Conservation (phyloP, 495 filamentous ascomycete genomes). For the Neurospora sp. region DNA sequence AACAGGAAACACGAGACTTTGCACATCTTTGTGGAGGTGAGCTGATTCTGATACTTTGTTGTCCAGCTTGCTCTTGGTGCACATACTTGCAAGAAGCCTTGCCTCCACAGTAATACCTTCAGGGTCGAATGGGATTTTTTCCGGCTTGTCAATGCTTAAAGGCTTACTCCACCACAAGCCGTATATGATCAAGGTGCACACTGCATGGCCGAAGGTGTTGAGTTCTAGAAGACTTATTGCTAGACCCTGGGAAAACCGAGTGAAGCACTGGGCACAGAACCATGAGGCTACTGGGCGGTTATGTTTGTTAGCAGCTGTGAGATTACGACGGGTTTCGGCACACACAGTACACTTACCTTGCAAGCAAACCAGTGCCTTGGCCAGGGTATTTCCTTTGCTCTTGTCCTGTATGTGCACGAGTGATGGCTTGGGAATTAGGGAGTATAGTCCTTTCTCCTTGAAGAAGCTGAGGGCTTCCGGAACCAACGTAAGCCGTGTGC, state of each 20-base stretch:
- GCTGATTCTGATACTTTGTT: not conserved
- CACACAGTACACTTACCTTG: not conserved
- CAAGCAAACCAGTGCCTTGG: not conserved
- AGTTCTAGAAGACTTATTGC: not conserved
- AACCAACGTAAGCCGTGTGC: not conserved
- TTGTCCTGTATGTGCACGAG: not conserved
- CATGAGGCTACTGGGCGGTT: not conserved
- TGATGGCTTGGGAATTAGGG: not conserved
- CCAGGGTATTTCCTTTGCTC: not conserved
- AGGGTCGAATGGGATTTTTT: not conserved
- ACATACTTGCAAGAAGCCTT: not conserved
- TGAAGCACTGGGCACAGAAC: not conserved
- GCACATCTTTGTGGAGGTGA: not conserved
- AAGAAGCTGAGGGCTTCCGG: not conserved
- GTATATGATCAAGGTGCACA: not conserved
- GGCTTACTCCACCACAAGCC: not conserved
- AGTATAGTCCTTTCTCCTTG: not conserved
- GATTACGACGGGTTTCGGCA: too few relatives aligned
- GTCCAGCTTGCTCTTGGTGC: not conserved
- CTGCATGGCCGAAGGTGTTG: not conserved
- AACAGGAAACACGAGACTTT: not conserved
- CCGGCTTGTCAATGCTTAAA: not conserved
- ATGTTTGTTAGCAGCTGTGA: not conserved
- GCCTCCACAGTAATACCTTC: not conserved
- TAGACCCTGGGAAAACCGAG: not conserved